A percentile compares a stretch with the other conserved stretches of the same genome.
phyloP scores from a whole-genome alignment of 495 filamentous ascomycete genomes.

The Neurospora sp. region DNA sequence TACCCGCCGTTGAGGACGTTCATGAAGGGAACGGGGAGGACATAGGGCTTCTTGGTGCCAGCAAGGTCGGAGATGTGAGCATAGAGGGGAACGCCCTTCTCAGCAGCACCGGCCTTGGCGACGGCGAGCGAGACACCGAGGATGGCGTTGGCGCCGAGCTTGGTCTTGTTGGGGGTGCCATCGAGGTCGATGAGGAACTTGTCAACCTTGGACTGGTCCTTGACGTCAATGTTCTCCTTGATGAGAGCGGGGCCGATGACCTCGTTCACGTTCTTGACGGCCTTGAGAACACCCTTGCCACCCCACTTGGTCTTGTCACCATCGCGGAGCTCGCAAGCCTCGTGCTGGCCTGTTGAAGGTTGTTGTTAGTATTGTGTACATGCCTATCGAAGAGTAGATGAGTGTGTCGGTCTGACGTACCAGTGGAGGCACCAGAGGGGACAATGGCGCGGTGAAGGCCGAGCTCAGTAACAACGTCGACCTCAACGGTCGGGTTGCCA shows the following conservation, averaged over 20 bases:
- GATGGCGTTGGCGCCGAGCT: conserved; percentile 97
- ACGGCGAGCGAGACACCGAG: conserved; percentile 92
- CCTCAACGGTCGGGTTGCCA: conserved; percentile 88
- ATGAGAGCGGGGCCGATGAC: conserved; percentile 86
- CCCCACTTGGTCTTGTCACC: conserved; percentile 95
- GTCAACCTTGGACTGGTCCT: conserved; percentile 91
- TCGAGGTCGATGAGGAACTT: conserved; percentile 93
- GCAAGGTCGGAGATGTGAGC: conserved; percentile 97
- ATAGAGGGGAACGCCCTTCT: conserved; percentile 97
- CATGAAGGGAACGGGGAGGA: conserved; percentile 98
- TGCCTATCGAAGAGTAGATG: not conserved
- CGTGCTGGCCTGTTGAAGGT: conserved; percentile 67
- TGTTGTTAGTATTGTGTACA: conserved; percentile 7
- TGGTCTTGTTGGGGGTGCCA: conserved; percentile 93
- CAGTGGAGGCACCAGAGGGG: conserved; percentile 94
- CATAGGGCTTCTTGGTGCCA: conserved; percentile 99
- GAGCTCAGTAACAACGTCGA: conserved; percentile 92
- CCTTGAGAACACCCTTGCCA: conserved; percentile 94
- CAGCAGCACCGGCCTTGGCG: conserved; percentile 95
- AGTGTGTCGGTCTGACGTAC: conserved; percentile 39
- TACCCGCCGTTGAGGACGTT: conserved; percentile 97
- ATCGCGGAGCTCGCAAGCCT: conserved; percentile 97
- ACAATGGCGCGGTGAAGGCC: conserved; percentile 98
- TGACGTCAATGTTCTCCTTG: conserved; percentile 87
- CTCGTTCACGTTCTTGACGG: conserved; percentile 92